Evolutionary conservation across 1,284 basidiomycete species (phyloP).

Genomic region (Amylostereum areolatum): DNA sequence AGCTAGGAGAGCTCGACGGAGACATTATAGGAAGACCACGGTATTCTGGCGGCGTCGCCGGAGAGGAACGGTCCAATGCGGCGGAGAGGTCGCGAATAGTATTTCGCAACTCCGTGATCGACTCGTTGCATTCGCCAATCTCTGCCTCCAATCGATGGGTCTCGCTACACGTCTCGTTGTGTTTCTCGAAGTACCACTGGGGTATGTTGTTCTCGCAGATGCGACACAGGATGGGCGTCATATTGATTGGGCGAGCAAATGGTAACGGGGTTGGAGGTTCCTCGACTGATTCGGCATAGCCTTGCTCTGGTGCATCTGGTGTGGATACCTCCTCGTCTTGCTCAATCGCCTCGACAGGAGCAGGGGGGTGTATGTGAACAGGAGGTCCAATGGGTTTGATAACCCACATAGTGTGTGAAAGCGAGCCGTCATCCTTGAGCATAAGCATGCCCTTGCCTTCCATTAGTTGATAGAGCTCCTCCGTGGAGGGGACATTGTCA

Average conservation of each 20-base stretch:
- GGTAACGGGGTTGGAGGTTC: slow-evolving; percentile 66
- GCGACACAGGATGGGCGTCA: slow-evolving; percentile 89
- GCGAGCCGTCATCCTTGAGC: slow-evolving; percentile 77
- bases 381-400: slow-evolving; percentile 44
- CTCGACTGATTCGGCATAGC: slow-evolving; percentile 22
- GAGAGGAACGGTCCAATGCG: slow-evolving; percentile 61
- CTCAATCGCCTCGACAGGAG: slow-evolving; percentile 51
- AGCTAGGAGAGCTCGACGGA: slow-evolving; percentile 59
- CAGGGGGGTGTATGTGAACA: slow-evolving; percentile 44
- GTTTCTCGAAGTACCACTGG: slow-evolving; percentile 99
- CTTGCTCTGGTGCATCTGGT: slow-evolving; percentile 26
- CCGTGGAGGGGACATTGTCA: slow-evolving; percentile 45
- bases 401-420: slow-evolving; percentile 99
- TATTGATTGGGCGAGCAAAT: slow-evolving; percentile 70
- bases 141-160: slow-evolving; percentile 96
- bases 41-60: slow-evolving; percentile 67
- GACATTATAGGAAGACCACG: slow-evolving; percentile 82
- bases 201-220: slow-evolving; percentile 98
- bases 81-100: slow-evolving; percentile 71
- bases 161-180: slow-evolving; percentile 98
- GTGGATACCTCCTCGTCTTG: slow-evolving; percentile 49
- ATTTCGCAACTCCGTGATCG: slow-evolving; percentile 79
- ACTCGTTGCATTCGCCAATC: slow-evolving; percentile 91
- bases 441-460: slow-evolving; percentile 99
- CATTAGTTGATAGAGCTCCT: slow-evolving; percentile 78